These are phyloP conservation scores for Aspergillus persii DNA, from an alignment of 2,329 filamentous ascomycete genomes.

Conservation along the genomic window DNA sequence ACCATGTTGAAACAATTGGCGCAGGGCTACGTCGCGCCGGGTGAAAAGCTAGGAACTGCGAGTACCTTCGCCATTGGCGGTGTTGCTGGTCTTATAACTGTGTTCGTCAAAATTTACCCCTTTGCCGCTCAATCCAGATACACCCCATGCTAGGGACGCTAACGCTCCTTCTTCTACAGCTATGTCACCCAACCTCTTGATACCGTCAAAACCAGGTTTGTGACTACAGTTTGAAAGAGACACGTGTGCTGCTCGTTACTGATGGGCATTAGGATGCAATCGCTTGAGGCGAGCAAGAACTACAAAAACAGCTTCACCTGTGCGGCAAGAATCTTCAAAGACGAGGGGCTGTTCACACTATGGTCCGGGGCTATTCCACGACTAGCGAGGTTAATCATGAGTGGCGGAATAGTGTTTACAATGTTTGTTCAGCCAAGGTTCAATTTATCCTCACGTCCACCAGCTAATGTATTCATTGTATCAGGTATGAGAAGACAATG, in stretches of 20 bases:
- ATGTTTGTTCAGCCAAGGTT: slow-evolving; percentile 58
- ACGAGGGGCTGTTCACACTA: slow-evolving; percentile 85
- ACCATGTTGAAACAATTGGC: slow-evolving; percentile 87
- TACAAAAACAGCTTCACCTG: slow-evolving; percentile 91
- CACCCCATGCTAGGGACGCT: neutral
- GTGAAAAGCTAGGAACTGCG: slow-evolving; percentile 85
- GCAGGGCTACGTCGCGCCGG: slow-evolving; percentile 86
- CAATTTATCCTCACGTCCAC: neutral
- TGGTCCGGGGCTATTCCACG: slow-evolving; percentile 92
- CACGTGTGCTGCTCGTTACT: slow-evolving; percentile 5
- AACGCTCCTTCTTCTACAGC: slow-evolving; percentile 24
- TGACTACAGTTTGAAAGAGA: neutral
- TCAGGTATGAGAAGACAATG: slow-evolving; percentile 87
- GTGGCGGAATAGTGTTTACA: slow-evolving; percentile 95
- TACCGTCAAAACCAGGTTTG: slow-evolving; percentile 80
- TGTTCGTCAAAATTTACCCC: slow-evolving; percentile 47
- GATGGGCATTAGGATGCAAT: slow-evolving; percentile 72
- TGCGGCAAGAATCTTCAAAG: slow-evolving; percentile 75
- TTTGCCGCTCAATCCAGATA: neutral
- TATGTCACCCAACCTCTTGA: slow-evolving; percentile 70
- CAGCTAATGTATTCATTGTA: slow-evolving; percentile 11
- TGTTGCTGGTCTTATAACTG: slow-evolving; percentile 84
- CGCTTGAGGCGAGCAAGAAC: slow-evolving; percentile 72
- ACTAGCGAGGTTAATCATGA: slow-evolving; percentile 79
- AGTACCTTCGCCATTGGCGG: slow-evolving; percentile 91